Percentiles rank a stretch among this genome's conserved stretches.
These are phyloP conservation scores for Harringtonia aguacate DNA, from an alignment of 2,329 filamentous ascomycete genomes.

Conservation along the genomic window DNA sequence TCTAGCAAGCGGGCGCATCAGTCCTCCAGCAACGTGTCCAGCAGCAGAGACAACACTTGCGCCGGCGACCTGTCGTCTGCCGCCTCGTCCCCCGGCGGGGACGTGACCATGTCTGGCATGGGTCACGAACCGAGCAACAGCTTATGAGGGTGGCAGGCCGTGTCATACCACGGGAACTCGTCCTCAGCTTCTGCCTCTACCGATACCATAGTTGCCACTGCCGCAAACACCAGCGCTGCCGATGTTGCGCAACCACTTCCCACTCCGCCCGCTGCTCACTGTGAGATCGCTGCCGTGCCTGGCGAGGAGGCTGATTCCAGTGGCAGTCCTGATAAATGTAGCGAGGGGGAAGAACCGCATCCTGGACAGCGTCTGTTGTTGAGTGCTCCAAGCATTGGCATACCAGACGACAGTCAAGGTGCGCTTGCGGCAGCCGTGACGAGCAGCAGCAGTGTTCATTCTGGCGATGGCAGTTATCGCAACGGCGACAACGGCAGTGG, in stretches of 20 bases:
- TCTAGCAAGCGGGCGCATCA: constrained; percentile 27
- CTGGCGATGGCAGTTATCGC: no score
- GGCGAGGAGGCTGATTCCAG: no score
- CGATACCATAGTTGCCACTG: constrained; percentile 13
- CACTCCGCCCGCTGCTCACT: no score
- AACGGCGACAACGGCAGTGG: constrained; percentile 9
- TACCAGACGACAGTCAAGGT: no score
- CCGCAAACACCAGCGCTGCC: constrained; percentile 11
- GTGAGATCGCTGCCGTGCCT: no score
- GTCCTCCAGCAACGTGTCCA: constrained; percentile 23
- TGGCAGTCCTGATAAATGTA: background rate
- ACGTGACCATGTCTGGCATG: constrained; percentile 24
- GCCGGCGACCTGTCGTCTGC: constrained; percentile 10
- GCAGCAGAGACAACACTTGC: constrained; percentile 24
- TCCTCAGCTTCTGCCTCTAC: constrained; percentile 9
- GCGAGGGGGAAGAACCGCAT: constrained; percentile 34
- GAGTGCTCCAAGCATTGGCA: no score
- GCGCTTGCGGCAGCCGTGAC: no score
- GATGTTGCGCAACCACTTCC: no score
- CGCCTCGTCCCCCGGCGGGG: constrained; percentile 16
- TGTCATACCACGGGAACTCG: constrained; percentile 30
- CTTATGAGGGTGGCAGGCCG: constrained; percentile 50
- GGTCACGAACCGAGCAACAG: constrained; percentile 21
- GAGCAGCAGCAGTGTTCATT: background rate
- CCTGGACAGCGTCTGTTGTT: constrained; percentile 28